A percentile compares a stretch with the other conserved stretches of the same genome.
These are phyloP conservation scores for Tulasnella sp. DNA, from an alignment of 768 basidiomycete genomes.

Conservation along the genomic window DNA sequence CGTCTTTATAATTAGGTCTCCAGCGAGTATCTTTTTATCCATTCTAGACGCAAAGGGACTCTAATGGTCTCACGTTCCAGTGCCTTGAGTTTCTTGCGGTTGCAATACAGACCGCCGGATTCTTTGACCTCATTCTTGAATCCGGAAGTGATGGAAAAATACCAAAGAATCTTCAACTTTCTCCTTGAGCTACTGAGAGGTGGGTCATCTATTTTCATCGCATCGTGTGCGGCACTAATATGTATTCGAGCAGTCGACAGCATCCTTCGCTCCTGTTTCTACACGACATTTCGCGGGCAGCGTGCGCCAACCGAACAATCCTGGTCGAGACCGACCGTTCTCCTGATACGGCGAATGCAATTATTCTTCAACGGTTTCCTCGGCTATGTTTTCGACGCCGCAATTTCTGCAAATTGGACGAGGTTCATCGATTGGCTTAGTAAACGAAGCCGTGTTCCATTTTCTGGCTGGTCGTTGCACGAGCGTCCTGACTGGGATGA, in stretches of 20 bases:
- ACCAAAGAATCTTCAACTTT: slow-evolving; percentile 73
- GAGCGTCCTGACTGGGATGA: not conserved
- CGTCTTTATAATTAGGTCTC: slow-evolving; percentile 24
- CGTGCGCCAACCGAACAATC: not conserved
- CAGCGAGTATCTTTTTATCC: slow-evolving; percentile 30
- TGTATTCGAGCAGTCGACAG: slow-evolving; percentile 50
- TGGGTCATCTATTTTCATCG: slow-evolving; percentile 25
- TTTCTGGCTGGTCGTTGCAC: not conserved
- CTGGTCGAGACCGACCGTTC: not conserved
- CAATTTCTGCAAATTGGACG: slow-evolving; percentile 65
- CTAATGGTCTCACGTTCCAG: slow-evolving; percentile 27
- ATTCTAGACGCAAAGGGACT: not conserved
- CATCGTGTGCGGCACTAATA: slow-evolving; percentile 49
- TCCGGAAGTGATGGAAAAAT: slow-evolving; percentile 62
- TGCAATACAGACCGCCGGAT: slow-evolving; percentile 83
- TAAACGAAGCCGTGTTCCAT: slow-evolving; percentile 6
- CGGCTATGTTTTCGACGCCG: slow-evolving; percentile 68
- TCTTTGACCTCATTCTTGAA: slow-evolving; percentile 65
- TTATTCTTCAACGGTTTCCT: slow-evolving; percentile 57
- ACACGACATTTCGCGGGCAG: slow-evolving; percentile 16
- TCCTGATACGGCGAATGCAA: slow-evolving; percentile 51
- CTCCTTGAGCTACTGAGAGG: slow-evolving; percentile 71
- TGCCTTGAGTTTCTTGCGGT: slow-evolving; percentile 80
- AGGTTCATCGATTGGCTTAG: slow-evolving; percentile 35
- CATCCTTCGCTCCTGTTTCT: slow-evolving; percentile 32